These are phyloP conservation scores for Vickermania ingenoplastis DNA, from an alignment of 208 protist genomes.

Conservation along the genomic window DNA sequence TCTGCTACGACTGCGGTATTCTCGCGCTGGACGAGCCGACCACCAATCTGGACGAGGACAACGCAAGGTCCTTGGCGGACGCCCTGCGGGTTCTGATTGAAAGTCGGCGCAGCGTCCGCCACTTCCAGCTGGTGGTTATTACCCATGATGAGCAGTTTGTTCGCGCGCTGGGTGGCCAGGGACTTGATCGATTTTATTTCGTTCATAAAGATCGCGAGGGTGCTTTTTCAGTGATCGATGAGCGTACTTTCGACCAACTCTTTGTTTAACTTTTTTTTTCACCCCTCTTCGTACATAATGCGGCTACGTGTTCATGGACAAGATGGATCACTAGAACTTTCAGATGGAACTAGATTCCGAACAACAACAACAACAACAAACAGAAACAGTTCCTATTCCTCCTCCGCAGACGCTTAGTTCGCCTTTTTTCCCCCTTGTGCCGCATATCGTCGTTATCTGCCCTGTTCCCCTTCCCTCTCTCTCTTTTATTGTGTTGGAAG, in stretches of 20 bases:
- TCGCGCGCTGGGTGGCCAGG: slow-evolving; percentile 70
- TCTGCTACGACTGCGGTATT: slow-evolving; percentile 98
- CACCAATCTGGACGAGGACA: slow-evolving; percentile 98
- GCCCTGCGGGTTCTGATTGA: slow-evolving; percentile 79
- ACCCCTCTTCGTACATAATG: slow-evolving; percentile 2
- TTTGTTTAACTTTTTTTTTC: slow-evolving; percentile 33
- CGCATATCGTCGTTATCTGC: no score
- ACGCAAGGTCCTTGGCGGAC: slow-evolving; percentile 75
- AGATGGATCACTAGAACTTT: no score
- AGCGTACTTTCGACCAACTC: slow-evolving; percentile 80
- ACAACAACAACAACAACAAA: slow-evolving; percentile 6
- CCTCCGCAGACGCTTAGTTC: slow-evolving; percentile 5
- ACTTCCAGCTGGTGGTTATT: slow-evolving; percentile 99
- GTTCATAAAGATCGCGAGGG: slow-evolving; percentile 87
- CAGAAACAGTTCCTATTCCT: slow-evolving; percentile 8
- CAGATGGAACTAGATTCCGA: slow-evolving; percentile 5
- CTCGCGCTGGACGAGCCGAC: slow-evolving; percentile 99
- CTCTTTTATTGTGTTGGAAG: no score
- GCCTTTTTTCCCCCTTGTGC: slow-evolving; percentile 19
- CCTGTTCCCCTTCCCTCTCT: no score
- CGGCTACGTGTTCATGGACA: no score
- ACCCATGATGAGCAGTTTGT: slow-evolving; percentile 99
- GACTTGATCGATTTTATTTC: slow-evolving; percentile 81
- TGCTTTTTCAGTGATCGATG: slow-evolving; percentile 82
- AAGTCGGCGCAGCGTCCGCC: slow-evolving; percentile 54